A percentile compares a stretch with the other conserved stretches of the same genome.
phyloP scores from a whole-genome alignment of 805 yeast genomes.

The Henningerozyma blattae region DNA sequence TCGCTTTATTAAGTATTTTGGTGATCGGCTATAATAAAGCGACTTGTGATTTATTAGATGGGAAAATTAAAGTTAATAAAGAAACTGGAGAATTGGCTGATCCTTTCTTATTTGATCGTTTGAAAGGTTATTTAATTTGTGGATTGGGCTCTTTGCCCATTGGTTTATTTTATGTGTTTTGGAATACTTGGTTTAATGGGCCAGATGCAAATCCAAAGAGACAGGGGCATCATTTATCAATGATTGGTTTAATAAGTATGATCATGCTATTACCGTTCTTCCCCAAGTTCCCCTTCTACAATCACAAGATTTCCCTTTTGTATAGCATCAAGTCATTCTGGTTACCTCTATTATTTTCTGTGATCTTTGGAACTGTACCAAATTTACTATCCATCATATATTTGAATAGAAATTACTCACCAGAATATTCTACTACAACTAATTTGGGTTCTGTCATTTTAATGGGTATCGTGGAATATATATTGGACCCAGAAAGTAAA shows the following conservation, averaged over 20 bases:
- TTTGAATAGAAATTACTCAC: conserved; percentile 15
- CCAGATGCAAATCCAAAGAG: conserved; percentile 4
- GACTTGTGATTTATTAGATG: conserved; percentile 22
- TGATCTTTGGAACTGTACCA: conserved; percentile 18
- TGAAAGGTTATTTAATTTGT: conserved; percentile 22
- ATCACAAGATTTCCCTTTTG: neutral
- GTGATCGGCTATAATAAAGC: conserved; percentile 24
- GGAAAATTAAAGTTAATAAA: conserved; percentile 21
- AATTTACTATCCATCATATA: conserved; percentile 15
- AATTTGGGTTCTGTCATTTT: conserved; percentile 18
- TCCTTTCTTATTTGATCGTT: conserved; percentile 25
- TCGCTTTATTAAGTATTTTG: conserved; percentile 18
- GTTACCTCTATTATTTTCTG: conserved; percentile 8
- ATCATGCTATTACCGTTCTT: conserved; percentile 13
- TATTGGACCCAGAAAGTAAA: conserved; percentile 17
- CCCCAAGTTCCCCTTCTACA: conserved; percentile 5
- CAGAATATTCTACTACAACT: conserved; percentile 19
- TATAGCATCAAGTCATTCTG: conserved; percentile 11
- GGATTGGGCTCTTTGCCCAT: conserved; percentile 22
- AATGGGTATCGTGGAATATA: conserved; percentile 21
- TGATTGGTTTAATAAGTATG: conserved; percentile 14
- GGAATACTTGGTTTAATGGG: conserved; percentile 18
- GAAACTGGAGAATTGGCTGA: conserved; percentile 25
- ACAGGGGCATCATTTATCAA: conserved; percentile 10
- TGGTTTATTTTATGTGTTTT: conserved; percentile 23